Evolutionary conservation across 345 rosid genomes (phyloP).

Genomic region (Arabis alpina): DNA sequence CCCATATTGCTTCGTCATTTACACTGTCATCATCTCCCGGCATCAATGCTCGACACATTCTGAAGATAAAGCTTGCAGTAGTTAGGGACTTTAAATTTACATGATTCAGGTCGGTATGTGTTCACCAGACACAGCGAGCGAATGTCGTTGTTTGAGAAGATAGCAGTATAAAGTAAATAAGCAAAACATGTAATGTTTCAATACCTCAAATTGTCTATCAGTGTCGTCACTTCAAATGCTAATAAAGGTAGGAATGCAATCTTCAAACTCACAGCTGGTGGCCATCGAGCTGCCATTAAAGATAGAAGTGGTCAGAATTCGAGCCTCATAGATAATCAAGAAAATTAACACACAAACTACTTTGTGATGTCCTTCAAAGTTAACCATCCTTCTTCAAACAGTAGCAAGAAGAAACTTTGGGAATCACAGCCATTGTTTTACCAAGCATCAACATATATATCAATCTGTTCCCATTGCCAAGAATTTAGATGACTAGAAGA

Average conservation of each 20-base stretch:
- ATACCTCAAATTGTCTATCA: constrained; percentile 93
- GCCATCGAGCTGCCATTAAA: constrained; percentile 41
- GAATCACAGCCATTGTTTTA: not conserved
- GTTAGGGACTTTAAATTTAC: constrained; percentile 4
- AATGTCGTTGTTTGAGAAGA: constrained; percentile 17
- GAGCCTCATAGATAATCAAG: too few relatives aligned
- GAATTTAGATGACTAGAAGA: not conserved
- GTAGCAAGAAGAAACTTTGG: constrained; percentile 17
- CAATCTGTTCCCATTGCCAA: not conserved
- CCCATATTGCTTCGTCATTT: constrained; percentile 94
- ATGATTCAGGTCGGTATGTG: constrained; percentile 16
- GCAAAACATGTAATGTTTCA: not conserved
- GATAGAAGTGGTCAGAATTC: constrained; percentile 23
- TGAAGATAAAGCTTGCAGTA: constrained; percentile 42
- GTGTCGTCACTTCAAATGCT: constrained; percentile 73
- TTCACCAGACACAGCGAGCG: constrained; percentile 6
- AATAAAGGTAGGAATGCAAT: constrained; percentile 82
- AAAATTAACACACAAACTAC: constrained; percentile 8
- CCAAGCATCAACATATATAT: not conserved
- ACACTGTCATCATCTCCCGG: constrained; percentile 92
- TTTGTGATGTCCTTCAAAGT: constrained; percentile 8
- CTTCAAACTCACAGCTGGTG: constrained; percentile 86
- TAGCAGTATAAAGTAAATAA: not conserved
- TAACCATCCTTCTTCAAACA: not conserved
- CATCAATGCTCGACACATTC: constrained; percentile 97